A percentile compares a stretch with the other conserved stretches of the same genome.
Evolutionary conservation across 768 basidiomycete species (phyloP).

Genomic region (Russula sp.): DNA sequence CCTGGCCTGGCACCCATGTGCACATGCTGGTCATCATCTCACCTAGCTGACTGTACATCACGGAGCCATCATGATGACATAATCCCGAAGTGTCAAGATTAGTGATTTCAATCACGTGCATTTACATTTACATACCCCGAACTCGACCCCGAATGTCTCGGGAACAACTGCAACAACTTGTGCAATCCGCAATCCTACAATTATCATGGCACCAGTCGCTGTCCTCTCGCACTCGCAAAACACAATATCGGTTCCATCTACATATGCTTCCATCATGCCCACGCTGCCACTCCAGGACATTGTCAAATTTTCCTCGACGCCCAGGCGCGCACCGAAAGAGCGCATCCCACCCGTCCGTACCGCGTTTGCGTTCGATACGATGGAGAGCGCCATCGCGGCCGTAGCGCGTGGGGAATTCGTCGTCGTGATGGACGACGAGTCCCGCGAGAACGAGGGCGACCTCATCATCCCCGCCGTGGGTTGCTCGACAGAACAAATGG

Average conservation of each 20-base stretch:
- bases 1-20: too few species aligned
- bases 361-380: constrained; percentile 63
- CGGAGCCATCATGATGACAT: too few species aligned
- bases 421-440: constrained; percentile 96
- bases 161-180: background rate
- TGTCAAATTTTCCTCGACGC: constrained; percentile 18
- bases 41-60: too few species aligned
- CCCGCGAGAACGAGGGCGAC: constrained; percentile 95
- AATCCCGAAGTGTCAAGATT: background rate
- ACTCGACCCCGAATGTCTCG: background rate
- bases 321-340: constrained; percentile 24
- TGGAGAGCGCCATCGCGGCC: constrained; percentile 72
- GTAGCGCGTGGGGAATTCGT: constrained; percentile 81
- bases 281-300: background rate
- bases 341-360: constrained; percentile 24
- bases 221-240: background rate
- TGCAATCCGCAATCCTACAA: background rate
- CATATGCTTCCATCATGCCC: background rate
- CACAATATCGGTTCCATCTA: background rate
- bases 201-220: constrained; percentile 12
- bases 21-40: too few species aligned
- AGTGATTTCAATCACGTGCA: background rate
- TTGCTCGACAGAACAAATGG: constrained; percentile 95
- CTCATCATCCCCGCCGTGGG: constrained; percentile 80
- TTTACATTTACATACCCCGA: background rate